Percentiles rank a stretch among this genome's conserved stretches.
phyloP scores from a whole-genome alignment of 352 stramenopile species.

The Achlya hypogyna region DNA sequence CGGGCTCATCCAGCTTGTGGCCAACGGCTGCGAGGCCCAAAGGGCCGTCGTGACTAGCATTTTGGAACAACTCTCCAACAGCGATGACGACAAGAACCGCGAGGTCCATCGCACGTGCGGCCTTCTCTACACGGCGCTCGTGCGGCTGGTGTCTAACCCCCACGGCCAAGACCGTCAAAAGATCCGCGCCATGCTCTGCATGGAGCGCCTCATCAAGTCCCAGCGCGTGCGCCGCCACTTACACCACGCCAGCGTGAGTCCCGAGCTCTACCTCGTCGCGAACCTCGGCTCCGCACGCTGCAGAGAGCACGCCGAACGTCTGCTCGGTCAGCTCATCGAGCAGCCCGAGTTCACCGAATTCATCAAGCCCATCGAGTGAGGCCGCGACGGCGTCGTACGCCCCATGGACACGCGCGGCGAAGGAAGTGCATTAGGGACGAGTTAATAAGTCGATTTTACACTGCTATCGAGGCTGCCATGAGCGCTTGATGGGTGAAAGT shows the following conservation, averaged over 20 bases:
- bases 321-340: neutral
- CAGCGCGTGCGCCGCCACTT: neutral
- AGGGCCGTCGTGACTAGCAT: neutral
- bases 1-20: neutral
- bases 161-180: constrained; percentile 1
- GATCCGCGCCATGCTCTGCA: constrained; percentile 4
- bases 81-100: neutral
- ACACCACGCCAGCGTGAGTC: neutral
- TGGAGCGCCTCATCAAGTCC: neutral
- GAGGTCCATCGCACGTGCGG: neutral
- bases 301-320: neutral
- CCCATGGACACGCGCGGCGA: too few species aligned
- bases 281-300: neutral
- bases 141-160: neutral
- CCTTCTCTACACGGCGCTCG: constrained; percentile 1
- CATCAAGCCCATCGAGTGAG: neutral
- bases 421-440: too few species aligned
- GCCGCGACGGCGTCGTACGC: too few species aligned
- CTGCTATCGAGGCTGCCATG: too few species aligned
- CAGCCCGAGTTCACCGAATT: constrained; percentile 1
- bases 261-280: constrained; percentile 11
- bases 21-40: neutral
- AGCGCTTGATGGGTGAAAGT: too few species aligned
- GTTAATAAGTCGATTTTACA: too few species aligned
- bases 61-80: neutral